phyloP scores from a whole-genome alignment of 2,329 filamentous ascomycete species.

The Thelonectria blattea region DNA sequence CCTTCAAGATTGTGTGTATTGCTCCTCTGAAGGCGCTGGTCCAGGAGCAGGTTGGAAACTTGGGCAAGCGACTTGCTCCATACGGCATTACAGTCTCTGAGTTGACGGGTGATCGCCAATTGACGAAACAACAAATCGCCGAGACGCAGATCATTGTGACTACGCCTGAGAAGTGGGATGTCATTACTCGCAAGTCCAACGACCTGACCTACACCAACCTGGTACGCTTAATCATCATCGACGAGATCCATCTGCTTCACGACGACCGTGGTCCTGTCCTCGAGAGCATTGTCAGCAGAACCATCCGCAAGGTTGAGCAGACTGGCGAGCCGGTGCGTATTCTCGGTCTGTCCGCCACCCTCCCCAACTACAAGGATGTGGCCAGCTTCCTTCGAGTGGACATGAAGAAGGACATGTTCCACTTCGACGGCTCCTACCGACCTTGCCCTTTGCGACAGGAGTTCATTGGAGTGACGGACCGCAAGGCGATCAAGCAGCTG shows the following conservation, averaged over 20 bases:
- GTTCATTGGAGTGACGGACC: constrained; percentile 96
- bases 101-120: constrained; percentile 93
- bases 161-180: constrained; percentile 98
- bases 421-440: constrained; percentile 93
- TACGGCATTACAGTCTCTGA: constrained; percentile 95
- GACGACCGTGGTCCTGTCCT: constrained; percentile 96
- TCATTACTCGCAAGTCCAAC: constrained; percentile 96
- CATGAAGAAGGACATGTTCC: constrained; percentile 83
- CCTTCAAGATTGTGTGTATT: constrained; percentile 99
- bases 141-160: constrained; percentile 99
- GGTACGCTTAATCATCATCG: constrained; percentile 94
- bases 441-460: constrained; percentile 96
- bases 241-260: constrained; percentile 96
- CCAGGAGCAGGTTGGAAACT: constrained; percentile 97
- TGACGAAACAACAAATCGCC: constrained; percentile 97
- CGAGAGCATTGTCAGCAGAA: constrained; percentile 95
- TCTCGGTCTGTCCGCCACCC: constrained; percentile 89
- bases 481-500: constrained; percentile 97
- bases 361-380: constrained; percentile 96
- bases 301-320: constrained; percentile 90
- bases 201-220: constrained; percentile 97
- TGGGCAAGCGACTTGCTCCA: constrained; percentile 86
- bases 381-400: constrained; percentile 95
- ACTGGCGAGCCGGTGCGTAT: constrained; percentile 92
- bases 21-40: constrained; percentile 94